Conservation (phyloP, 352 stramenopile species). For the Thalassiosira mediterranea region DNA sequence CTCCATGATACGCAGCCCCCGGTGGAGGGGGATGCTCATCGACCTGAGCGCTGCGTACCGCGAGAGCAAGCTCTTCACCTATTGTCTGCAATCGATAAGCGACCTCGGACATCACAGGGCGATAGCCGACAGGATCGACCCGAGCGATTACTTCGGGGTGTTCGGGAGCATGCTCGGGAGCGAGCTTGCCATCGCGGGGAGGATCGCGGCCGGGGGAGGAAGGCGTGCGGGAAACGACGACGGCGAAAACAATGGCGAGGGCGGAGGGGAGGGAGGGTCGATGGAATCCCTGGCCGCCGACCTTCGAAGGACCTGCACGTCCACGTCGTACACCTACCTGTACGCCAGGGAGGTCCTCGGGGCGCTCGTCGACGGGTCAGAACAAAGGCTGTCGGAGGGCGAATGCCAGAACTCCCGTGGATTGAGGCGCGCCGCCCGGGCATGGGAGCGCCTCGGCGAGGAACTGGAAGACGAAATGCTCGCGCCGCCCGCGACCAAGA, state of each 20-base stretch:
- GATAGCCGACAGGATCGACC: conserved; percentile 79
- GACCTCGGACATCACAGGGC: conserved; percentile 79
- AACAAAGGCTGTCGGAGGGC: conserved; percentile 24
- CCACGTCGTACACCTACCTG: conserved; percentile 78
- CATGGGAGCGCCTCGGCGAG: conserved; percentile 77
- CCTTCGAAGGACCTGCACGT: conserved; percentile 74
- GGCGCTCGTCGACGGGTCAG: conserved; percentile 33
- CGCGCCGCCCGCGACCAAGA: conserved; percentile 35
- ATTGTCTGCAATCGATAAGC: conserved; percentile 75
- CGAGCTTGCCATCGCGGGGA: conserved; percentile 68
- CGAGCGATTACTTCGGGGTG: conserved; percentile 82
- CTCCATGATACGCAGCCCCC: conserved; percentile 75
- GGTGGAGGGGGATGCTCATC: conserved; percentile 80
- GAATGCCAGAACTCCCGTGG: conserved; percentile 7
- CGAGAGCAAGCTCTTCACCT: conserved; percentile 75
- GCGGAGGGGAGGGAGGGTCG: conserved; percentile 1
- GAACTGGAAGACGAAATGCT: conserved; percentile 76
- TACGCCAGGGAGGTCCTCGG: conserved; percentile 67
- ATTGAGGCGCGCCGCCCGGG: conserved; percentile 54
- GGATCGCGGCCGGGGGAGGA: conserved; percentile 55
- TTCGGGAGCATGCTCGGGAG: conserved; percentile 76
- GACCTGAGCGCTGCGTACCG: conserved; percentile 69
- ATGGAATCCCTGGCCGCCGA: conserved; percentile 69
- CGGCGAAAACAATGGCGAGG: neutral
- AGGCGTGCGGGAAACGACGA: neutral